These are phyloP conservation scores for Lepiota brunneoincarnata DNA, from an alignment of 768 basidiomycete genomes.

Conservation along the genomic window DNA sequence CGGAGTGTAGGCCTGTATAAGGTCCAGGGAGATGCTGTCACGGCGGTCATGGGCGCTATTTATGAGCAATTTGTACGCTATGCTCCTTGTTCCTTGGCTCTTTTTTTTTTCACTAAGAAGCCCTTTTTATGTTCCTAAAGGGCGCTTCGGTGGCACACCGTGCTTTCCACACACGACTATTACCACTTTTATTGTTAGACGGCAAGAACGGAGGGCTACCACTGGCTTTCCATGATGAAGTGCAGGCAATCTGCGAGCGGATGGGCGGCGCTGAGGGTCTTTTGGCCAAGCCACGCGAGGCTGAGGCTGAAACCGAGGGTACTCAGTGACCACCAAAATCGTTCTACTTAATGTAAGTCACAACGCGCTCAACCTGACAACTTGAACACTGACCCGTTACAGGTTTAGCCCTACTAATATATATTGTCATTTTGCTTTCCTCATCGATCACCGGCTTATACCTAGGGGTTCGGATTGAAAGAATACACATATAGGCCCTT, in stretches of 20 bases:
- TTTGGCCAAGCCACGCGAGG: not conserved
- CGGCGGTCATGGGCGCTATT: conserved; percentile 73
- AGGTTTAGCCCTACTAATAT: conserved; percentile 4
- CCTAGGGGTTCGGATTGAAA: not conserved
- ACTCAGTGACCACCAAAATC: not conserved
- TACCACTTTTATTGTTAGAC: conserved; percentile 37
- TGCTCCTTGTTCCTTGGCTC: not conserved
- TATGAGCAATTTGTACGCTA: conserved; percentile 74
- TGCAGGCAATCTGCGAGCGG: conserved; percentile 35
- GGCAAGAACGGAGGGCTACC: conserved; percentile 37
- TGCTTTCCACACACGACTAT: conserved; percentile 47
- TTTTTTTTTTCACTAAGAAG: conserved; percentile 4
- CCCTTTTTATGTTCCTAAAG: conserved; percentile 23
- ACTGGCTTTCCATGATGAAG: conserved; percentile 47
- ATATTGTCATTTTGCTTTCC: conserved; percentile 1
- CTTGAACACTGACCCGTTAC: not conserved
- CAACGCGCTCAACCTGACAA: too few species aligned
- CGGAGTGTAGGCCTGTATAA: conserved; percentile 69
- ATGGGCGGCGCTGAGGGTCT: conserved; percentile 48
- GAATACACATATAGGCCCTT: too few species aligned
- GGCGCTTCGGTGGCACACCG: conserved; percentile 47
- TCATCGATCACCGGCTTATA: not conserved
- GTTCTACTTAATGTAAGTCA: conserved; percentile 22
- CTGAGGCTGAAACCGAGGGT: not conserved
- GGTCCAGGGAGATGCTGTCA: conserved; percentile 73